Evolutionary conservation across 148 eudicot species (phyloP), one percentile per base, ranked within the genome.

Genomic region (Vaccinium macrocarpon): DNA sequence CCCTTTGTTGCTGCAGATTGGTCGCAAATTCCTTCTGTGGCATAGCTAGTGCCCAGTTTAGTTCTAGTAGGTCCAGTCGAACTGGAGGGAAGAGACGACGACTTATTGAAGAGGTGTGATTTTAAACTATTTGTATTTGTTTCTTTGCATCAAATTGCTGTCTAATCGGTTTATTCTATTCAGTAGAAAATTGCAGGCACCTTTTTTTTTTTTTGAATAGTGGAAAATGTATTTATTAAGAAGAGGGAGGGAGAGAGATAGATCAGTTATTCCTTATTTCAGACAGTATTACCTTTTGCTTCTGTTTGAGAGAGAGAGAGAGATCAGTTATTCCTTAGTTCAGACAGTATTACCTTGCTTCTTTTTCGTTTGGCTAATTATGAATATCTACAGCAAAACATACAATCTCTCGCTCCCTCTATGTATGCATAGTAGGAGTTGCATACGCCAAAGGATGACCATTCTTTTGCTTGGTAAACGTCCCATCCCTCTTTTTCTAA

Each of bases 1-100:
- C 99, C 48, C 87, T 97, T 57, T 94, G 98, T 88, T 97, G 98
- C 90, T 97, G 97, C 86, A 92, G 90, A 88, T 80, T 97, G 89
- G 90, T 95, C 62, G 93, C 94, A 57, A 94, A 90, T 87, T 93
- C 97, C 52, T 90, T 95, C 78, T 88, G 91, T 73, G 90, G 87
- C 49, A 84, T 90, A 87, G 84, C 91, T 77, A 84, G 89, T 57
- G 76, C 89, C 51, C 96, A 91, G 85, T 93, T 92, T 85, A 89
- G 85, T 87, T 79, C 92, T 86, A 87, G 84, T 84, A 92, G 98
- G 92, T 89, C 94, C 61, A 97, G 86, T 88, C 93, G 94, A 82
- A 89, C 92, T 82, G 93, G 98, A 77, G 98, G 97, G 76, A 97
- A 88, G 86, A 84, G 97, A 74, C 90, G 96, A 21, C 94, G 94